These are phyloP conservation scores for Trifolium pratense DNA, from an alignment of 306 rosid species.

Conservation along the genomic window DNA sequence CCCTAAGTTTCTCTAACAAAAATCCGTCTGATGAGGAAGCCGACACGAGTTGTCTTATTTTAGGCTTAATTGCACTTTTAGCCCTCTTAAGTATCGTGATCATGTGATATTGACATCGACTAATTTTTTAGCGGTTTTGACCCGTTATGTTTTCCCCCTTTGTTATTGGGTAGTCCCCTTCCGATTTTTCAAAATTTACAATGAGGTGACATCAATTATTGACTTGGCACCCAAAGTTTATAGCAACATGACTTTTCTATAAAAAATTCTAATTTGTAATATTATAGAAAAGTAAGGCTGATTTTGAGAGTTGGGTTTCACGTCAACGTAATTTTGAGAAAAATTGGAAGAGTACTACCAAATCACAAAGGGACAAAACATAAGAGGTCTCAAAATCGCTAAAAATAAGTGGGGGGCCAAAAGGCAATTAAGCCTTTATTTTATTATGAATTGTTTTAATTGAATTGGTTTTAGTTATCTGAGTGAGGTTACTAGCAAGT, in stretches of 20 bases:
- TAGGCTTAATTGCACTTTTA: neutral
- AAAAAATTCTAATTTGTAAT: too few species aligned
- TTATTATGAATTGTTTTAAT: neutral
- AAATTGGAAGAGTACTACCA: neutral
- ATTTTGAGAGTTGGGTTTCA: neutral
- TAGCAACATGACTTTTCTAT: neutral
- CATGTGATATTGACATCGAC: neutral
- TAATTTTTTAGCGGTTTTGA: neutral
- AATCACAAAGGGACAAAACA: neutral
- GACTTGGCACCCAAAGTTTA: too few species aligned
- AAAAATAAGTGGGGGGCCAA: neutral
- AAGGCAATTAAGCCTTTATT: neutral
- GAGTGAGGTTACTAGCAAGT: constrained; percentile 11
- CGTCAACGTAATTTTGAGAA: neutral
- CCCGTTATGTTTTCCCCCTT: neutral
- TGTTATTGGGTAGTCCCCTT: neutral
- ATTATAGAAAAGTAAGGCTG: neutral
- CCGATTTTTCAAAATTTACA: neutral
- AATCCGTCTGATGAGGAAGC: neutral
- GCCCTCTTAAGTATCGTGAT: neutral
- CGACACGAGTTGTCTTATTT: neutral
- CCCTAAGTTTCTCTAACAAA: constrained; percentile 8
- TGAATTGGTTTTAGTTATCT: constrained; percentile 10
- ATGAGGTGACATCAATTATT: neutral
- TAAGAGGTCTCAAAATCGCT: neutral